A percentile compares a stretch with the other conserved stretches of the same genome.
Conservation (phyloP, 1,139 yeast genomes). For the Candida neerlandica region DNA sequence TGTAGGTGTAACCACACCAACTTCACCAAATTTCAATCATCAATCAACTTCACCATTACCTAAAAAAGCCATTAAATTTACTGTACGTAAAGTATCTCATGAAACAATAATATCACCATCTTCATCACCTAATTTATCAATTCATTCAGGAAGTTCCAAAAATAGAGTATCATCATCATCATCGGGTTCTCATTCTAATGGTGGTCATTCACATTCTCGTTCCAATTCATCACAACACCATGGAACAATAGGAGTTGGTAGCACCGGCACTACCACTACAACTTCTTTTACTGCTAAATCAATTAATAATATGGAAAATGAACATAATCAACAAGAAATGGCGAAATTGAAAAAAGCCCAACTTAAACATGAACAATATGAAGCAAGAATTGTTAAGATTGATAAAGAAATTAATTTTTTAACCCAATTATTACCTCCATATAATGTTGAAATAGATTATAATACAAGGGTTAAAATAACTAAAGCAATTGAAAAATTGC, state of each 20-base stretch:
- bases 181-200: neutral
- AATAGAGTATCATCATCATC: slow-evolving; percentile 10
- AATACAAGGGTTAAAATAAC: slow-evolving; percentile 44
- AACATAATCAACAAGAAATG: slow-evolving; percentile 10
- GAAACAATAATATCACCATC: slow-evolving; percentile 28
- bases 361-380: slow-evolving; percentile 40
- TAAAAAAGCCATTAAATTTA: slow-evolving; percentile 41
- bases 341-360: slow-evolving; percentile 25
- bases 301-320: neutral
- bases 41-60: slow-evolving; percentile 9
- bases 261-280: neutral
- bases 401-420: slow-evolving; percentile 46
- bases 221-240: neutral
- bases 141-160: neutral
- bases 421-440: slow-evolving; percentile 46
- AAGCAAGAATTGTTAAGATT: slow-evolving; percentile 36
- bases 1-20: slow-evolving; percentile 7
- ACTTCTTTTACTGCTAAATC: neutral
- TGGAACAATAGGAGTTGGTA: no score
- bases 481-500: slow-evolving; percentile 46
- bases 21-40: slow-evolving; percentile 4
- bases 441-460: slow-evolving; percentile 49
- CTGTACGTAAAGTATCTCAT: slow-evolving; percentile 46
- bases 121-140: slow-evolving; percentile 9
- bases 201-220: neutral